Evolutionary conservation across 352 stramenopile species (phyloP).

Genomic region (Phytophthora cajani): DNA sequence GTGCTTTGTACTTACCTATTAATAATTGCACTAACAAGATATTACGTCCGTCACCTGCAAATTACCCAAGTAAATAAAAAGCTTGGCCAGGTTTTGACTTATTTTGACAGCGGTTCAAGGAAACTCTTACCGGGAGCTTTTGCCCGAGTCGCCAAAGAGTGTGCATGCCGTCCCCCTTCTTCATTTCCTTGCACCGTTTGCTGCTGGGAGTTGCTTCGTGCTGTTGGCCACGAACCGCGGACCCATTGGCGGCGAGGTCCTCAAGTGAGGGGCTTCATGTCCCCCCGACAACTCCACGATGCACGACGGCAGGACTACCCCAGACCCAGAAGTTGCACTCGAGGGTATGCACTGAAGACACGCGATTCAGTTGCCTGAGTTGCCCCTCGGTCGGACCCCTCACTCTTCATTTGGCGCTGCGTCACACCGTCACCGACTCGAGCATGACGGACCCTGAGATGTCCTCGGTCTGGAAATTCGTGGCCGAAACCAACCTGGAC

Average conservation of each 20-base stretch:
- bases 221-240: not conserved
- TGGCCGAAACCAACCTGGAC: slow-evolving; percentile 10
- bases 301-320: not conserved
- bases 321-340: slow-evolving; percentile 1
- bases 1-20: no score
- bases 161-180: not conserved
- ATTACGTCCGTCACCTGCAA: no score
- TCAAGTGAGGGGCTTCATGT: not conserved
- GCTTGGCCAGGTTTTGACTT: no score
- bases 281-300: slow-evolving; percentile 20
- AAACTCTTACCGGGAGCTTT: not conserved
- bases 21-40: no score
- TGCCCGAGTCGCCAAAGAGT: not conserved
- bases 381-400: not conserved
- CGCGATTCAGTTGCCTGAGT: not conserved
- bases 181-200: slow-evolving; percentile 7
- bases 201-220: not conserved
- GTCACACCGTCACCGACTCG: not conserved
- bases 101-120: no score
- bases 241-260: not conserved
- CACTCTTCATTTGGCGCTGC: slow-evolving; percentile 15
- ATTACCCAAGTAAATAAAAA: no score
- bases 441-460: slow-evolving; percentile 21
- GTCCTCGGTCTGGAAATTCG: slow-evolving; percentile 18
- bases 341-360: not conserved